phyloP scores from a whole-genome alignment of 2,329 filamentous ascomycete genomes.

The Colletotrichum falcatum region DNA sequence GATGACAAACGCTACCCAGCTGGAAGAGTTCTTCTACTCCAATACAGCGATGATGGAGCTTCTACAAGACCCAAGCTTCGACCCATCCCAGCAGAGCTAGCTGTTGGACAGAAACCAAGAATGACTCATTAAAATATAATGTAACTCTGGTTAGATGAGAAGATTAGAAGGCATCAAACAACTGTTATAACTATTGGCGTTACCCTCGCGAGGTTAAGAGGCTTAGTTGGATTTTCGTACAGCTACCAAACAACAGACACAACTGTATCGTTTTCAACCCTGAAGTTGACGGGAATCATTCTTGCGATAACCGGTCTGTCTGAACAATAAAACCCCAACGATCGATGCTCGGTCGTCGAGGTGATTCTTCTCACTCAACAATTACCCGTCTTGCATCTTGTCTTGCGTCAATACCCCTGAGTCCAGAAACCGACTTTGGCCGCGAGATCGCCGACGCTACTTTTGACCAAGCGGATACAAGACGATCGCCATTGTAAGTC shows the following conservation, averaged over 20 bases:
- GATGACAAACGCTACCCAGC: slow-evolving; percentile 53
- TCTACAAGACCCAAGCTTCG: slow-evolving; percentile 46
- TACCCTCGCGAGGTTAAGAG: background rate
- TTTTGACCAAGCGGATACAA: slow-evolving; percentile 35
- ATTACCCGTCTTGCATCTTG: slow-evolving; percentile 26
- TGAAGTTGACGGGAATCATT: background rate
- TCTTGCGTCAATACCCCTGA: background rate
- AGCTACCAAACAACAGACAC: background rate
- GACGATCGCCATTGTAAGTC: slow-evolving; percentile 23
- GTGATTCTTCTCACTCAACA: background rate
- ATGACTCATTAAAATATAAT: background rate
- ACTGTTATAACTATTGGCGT: background rate
- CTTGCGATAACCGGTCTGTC: background rate
- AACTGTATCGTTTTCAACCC: slow-evolving; percentile 7
- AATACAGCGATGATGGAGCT: slow-evolving; percentile 54
- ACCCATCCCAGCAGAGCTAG: background rate
- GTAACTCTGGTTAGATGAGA: no score
- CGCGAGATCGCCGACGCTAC: background rate
- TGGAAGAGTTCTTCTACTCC: slow-evolving; percentile 55
- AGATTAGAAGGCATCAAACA: background rate
- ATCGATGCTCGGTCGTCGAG: background rate
- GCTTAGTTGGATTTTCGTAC: background rate
- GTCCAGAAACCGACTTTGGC: background rate
- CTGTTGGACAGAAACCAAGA: no score
- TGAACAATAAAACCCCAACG: slow-evolving; percentile 1